A percentile compares a stretch with the other conserved stretches of the same genome.
Conservation (phyloP, 1,284 basidiomycete species). For the Ustilago xerochloae region DNA sequence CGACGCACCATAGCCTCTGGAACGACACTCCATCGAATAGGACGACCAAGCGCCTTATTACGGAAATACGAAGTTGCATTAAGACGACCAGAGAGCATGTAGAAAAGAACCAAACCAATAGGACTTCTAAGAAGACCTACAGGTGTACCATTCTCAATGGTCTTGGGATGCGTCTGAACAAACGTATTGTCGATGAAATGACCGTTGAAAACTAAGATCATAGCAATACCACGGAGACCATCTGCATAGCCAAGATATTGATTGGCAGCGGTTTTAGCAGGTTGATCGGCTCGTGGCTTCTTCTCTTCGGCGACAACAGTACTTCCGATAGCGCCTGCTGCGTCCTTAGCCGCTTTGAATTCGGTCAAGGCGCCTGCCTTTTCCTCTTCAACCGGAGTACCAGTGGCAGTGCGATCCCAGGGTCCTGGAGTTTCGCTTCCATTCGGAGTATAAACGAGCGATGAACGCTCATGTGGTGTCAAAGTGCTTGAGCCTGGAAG, state of each 20-base stretch:
- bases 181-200: constrained; percentile 69
- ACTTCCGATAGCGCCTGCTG: constrained; percentile 33
- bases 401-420: constrained; percentile 17
- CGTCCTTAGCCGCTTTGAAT: constrained; percentile 45
- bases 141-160: constrained; percentile 65
- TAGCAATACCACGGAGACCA: constrained; percentile 69
- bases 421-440: constrained; percentile 14
- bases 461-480: constrained; percentile 17
- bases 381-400: constrained; percentile 20
- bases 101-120: constrained; percentile 50
- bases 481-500: constrained; percentile 26
- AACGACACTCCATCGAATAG: constrained; percentile 63
- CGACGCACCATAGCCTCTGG: constrained; percentile 69
- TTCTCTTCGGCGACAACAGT: constrained; percentile 22
- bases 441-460: constrained; percentile 15
- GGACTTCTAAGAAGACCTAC: constrained; percentile 48
- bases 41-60: constrained; percentile 61
- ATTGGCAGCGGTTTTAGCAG: constrained; percentile 31
- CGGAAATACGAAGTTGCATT: constrained; percentile 68
- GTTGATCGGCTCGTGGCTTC: constrained; percentile 28
- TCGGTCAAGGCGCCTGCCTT: constrained; percentile 18
- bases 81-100: constrained; percentile 69
- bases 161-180: constrained; percentile 64
- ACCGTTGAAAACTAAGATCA: constrained; percentile 68
- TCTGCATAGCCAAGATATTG: constrained; percentile 69